Conservation (phyloP, 768 basidiomycete species). For the Amanita exitialis region DNA sequence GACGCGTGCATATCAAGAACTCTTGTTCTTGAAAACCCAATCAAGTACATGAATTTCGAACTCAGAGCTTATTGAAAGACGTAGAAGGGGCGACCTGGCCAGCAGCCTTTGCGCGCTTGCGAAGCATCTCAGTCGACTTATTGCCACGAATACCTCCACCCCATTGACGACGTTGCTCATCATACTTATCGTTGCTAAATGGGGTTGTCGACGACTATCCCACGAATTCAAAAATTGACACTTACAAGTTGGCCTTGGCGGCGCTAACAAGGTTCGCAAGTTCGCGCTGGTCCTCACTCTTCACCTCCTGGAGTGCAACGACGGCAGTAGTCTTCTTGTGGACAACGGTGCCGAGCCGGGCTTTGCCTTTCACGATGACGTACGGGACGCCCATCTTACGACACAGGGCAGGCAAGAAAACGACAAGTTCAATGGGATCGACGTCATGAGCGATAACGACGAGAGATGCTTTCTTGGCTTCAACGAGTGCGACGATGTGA, state of each 20-base stretch:
- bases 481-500: conserved; percentile 91
- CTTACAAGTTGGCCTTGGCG: conserved; percentile 95
- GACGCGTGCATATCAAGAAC: too few species aligned
- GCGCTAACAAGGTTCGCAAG: conserved; percentile 88
- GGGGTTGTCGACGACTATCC: conserved; percentile 2
- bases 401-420: conserved; percentile 97
- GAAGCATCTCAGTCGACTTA: conserved; percentile 90
- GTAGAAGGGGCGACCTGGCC: conserved; percentile 56
- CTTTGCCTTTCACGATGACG: conserved; percentile 97
- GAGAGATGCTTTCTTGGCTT: conserved; percentile 95
- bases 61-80: conserved; percentile 55
- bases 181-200: conserved; percentile 80
- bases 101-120: conserved; percentile 88
- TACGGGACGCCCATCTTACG: conserved; percentile 99
- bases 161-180: conserved; percentile 87
- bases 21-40: too few species aligned
- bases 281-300: conserved; percentile 88
- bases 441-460: conserved; percentile 97
- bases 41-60: background rate
- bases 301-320: conserved; percentile 86
- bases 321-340: conserved; percentile 98
- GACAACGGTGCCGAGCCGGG: conserved; percentile 93
- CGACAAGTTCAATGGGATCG: conserved; percentile 97
- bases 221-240: background rate
- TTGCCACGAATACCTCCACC: conserved; percentile 93